A percentile compares a stretch with the other conserved stretches of the same genome.
These are phyloP conservation scores for Lipomyces chichibuensis DNA, from an alignment of 805 yeast species.

Conservation along the genomic window DNA sequence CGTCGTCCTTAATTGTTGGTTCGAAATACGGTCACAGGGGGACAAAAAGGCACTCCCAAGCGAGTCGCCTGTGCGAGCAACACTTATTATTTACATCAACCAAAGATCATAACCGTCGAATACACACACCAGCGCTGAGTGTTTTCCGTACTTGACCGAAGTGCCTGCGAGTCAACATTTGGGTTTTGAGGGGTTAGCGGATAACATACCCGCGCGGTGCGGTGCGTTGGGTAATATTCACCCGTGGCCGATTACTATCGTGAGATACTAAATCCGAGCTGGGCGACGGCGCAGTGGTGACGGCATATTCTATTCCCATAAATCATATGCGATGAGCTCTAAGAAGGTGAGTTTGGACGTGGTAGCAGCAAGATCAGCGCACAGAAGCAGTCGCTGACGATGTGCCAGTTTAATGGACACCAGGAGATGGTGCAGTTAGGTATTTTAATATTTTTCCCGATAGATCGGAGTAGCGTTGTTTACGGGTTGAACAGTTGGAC, in stretches of 20 bases:
- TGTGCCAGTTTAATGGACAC: slow-evolving; percentile 12
- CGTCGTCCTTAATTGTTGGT: not conserved
- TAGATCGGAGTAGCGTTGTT: not conserved
- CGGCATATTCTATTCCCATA: not conserved
- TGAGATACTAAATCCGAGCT: not conserved
- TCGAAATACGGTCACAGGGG: not conserved
- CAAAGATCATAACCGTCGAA: too few species aligned
- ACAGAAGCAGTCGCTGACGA: not conserved
- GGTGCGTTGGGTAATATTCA: too few species aligned
- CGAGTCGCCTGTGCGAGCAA: too few species aligned
- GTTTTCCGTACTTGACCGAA: too few species aligned
- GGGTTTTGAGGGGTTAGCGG: too few species aligned
- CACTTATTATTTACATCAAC: too few species aligned
- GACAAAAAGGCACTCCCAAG: not conserved
- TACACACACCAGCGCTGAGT: too few species aligned
- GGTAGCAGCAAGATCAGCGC: too few species aligned
- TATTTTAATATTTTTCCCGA: slow-evolving; percentile 16
- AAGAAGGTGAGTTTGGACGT: slow-evolving; percentile 12
- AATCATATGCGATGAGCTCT: slow-evolving; percentile 9
- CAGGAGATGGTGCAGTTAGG: slow-evolving; percentile 50
- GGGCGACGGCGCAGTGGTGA: not conserved
- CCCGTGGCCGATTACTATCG: not conserved
- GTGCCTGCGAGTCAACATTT: too few species aligned
- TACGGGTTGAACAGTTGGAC: slow-evolving; percentile 13
- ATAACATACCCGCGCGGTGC: too few species aligned